These are phyloP conservation scores for Fomitiporia mediterranea DNA, from an alignment of 1,284 basidiomycete genomes.

Conservation along the genomic window DNA sequence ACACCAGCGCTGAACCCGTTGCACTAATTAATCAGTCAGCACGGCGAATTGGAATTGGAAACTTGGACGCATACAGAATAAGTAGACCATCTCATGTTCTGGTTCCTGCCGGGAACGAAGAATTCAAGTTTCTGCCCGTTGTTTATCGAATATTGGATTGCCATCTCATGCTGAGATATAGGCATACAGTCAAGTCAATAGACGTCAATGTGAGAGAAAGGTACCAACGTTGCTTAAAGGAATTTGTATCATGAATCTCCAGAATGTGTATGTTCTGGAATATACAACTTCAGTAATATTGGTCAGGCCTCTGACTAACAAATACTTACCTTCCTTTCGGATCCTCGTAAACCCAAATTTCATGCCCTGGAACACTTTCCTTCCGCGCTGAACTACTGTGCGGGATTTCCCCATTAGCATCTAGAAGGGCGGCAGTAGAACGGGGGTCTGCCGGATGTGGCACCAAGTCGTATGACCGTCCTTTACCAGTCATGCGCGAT, in stretches of 20 bases:
- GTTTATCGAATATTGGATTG: constrained; percentile 79
- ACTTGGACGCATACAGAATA: constrained; percentile 58
- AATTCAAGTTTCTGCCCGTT: constrained; percentile 77
- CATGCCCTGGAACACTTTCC: constrained; percentile 56
- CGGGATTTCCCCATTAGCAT: constrained; percentile 12
- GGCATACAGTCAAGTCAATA: background rate
- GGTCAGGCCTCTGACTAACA: background rate
- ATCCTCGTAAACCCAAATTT: constrained; percentile 75
- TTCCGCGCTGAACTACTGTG: constrained; percentile 35
- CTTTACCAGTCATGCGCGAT: constrained; percentile 22
- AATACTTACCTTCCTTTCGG: constrained; percentile 13
- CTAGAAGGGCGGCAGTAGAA: constrained; percentile 30
- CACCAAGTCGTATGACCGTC: constrained; percentile 50
- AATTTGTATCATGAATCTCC: constrained; percentile 88
- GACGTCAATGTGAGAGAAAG: constrained; percentile 21
- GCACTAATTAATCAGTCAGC: constrained; percentile 41
- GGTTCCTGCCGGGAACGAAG: constrained; percentile 73
- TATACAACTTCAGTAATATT: background rate
- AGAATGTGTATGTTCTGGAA: constrained; percentile 81
- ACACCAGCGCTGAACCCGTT: constrained; percentile 81
- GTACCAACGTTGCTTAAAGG: constrained; percentile 47
- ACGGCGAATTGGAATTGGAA: constrained; percentile 2
- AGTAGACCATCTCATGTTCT: constrained; percentile 90
- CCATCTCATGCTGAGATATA: constrained; percentile 52
- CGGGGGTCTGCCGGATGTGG: constrained; percentile 72